Evolutionary conservation across 768 basidiomycete genomes (phyloP).

Genomic region (Boletus tylopilopsis): DNA sequence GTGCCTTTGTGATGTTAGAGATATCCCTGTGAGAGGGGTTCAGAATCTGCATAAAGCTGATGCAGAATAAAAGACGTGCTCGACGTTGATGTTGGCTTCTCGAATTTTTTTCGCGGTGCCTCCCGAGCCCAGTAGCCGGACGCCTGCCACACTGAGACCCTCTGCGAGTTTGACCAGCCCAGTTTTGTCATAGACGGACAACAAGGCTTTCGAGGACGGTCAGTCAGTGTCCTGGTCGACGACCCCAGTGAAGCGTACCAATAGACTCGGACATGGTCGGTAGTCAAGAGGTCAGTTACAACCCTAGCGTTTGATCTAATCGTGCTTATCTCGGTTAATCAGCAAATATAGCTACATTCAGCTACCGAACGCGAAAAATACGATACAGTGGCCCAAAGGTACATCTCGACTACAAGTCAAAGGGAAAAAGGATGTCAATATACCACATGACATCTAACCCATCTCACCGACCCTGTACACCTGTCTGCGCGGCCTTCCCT

Average conservation of each 20-base stretch:
- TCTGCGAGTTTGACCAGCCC: conserved; percentile 84
- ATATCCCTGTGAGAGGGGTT: conserved; percentile 67
- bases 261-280: conserved; percentile 27
- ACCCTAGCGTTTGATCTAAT: conserved; percentile 1
- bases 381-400: conserved; percentile 15
- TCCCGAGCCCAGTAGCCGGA: conserved; percentile 89
- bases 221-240: conserved; percentile 1
- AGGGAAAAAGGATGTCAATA: conserved; percentile 5
- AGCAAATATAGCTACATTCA: conserved; percentile 9
- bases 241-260: conserved; percentile 16
- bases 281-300: conserved; percentile 15
- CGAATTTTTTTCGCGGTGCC: conserved; percentile 98
- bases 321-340: conserved; percentile 18
- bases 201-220: conserved; percentile 53
- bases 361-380: conserved; percentile 1
- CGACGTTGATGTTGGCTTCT: conserved; percentile 85
- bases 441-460: neutral
- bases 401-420: conserved; percentile 5
- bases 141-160: conserved; percentile 76
- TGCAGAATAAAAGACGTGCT: conserved; percentile 55
- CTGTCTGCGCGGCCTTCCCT: conserved; percentile 32
- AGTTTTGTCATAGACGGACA: conserved; percentile 97
- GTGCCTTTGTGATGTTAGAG: conserved; percentile 94
- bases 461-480: conserved; percentile 33
- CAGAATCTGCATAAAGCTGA: conserved; percentile 6